A percentile compares a stretch with the other conserved stretches of the same genome.
These are phyloP conservation scores for Hyaloscypha bicolor DNA, from an alignment of 495 filamentous ascomycete species.

Conservation along the genomic window DNA sequence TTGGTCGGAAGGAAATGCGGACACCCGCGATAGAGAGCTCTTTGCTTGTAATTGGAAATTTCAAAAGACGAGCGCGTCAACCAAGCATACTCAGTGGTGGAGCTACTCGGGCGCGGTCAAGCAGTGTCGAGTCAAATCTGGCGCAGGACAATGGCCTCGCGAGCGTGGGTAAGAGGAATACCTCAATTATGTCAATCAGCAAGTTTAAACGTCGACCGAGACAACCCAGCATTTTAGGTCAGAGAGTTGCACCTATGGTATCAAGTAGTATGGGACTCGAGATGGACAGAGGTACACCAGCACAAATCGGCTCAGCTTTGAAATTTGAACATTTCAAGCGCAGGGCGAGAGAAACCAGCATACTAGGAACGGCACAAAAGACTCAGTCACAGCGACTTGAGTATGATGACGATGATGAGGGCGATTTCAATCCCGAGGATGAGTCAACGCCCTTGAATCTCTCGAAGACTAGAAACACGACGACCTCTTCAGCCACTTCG, in stretches of 20 bases:
- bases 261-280: constrained; percentile 27
- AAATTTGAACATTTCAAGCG: constrained; percentile 59
- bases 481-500: constrained; percentile 16
- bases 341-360: constrained; percentile 66
- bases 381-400: constrained; percentile 47
- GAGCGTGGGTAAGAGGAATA: constrained; percentile 25
- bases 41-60: constrained; percentile 26
- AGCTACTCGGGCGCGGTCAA: constrained; percentile 25
- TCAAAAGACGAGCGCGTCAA: constrained; percentile 30
- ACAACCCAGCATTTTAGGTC: constrained; percentile 21
- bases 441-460: constrained; percentile 66
- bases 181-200: constrained; percentile 3
- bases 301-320: constrained; percentile 26
- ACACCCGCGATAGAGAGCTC: constrained; percentile 28
- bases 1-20: constrained; percentile 25
- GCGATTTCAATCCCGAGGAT: constrained; percentile 63
- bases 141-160: constrained; percentile 25
- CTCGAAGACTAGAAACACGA: constrained; percentile 28
- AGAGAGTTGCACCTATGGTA: background rate
- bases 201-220: constrained; percentile 12
- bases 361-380: constrained; percentile 62
- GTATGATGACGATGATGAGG: constrained; percentile 54
- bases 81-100: constrained; percentile 28
- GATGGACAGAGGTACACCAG: constrained; percentile 25
- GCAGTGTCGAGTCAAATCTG: constrained; percentile 31